A percentile compares a stretch with the other conserved stretches of the same genome.
Evolutionary conservation across 441 rosid species (phyloP).

Genomic region (Adansonia grandidieri): DNA sequence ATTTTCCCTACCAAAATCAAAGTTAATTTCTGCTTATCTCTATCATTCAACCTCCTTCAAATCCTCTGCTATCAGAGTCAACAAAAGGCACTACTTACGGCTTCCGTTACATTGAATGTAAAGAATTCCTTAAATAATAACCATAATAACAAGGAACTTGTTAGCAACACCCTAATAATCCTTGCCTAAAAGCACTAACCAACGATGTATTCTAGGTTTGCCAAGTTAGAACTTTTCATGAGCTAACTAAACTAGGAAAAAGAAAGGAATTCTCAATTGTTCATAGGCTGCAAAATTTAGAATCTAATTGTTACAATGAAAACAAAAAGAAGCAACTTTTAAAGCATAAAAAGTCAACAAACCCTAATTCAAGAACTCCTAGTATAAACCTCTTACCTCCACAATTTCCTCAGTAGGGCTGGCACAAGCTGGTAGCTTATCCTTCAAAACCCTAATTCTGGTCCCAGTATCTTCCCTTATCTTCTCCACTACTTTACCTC

Average conservation of each 20-base stretch:
- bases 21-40: too few species aligned
- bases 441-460: constrained; percentile 63
- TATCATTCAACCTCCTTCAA: too few species aligned
- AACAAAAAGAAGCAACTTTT: background rate
- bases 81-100: background rate
- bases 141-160: background rate
- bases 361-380: background rate
- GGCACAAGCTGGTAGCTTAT: constrained; percentile 76
- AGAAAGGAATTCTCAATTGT: background rate
- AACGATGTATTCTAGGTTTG: background rate
- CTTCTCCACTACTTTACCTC: constrained; percentile 79
- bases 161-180: background rate
- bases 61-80: too few species aligned
- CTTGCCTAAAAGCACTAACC: background rate
- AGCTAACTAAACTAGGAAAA: background rate
- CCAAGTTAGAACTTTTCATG: background rate
- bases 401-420: constrained; percentile 67
- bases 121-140: constrained; percentile 3
- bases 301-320: background rate
- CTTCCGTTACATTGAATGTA: background rate
- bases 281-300: background rate
- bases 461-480: constrained; percentile 78
- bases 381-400: constrained; percentile 50
- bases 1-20: too few species aligned
- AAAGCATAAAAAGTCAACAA: background rate